phyloP scores from a whole-genome alignment of 2,329 filamentous ascomycete species.

The Zopfia rhizophila region DNA sequence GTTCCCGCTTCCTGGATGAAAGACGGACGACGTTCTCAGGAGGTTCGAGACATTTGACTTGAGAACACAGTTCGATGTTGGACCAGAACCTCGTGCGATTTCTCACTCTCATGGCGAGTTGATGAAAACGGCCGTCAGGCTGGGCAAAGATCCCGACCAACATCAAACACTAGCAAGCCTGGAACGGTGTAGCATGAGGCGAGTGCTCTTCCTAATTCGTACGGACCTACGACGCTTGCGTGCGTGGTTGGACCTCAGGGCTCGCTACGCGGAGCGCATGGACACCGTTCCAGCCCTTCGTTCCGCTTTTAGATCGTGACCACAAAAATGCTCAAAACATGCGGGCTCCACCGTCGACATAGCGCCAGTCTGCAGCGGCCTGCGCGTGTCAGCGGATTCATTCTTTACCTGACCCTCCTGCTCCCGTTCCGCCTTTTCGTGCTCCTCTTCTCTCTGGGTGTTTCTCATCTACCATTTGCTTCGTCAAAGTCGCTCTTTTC shows the following conservation, averaged over 20 bases:
- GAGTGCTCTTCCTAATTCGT: slow-evolving; percentile 35
- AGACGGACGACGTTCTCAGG: too few species aligned
- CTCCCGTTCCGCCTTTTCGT: slow-evolving; percentile 28
- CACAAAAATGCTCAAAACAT: slow-evolving; percentile 29
- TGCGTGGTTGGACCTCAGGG: slow-evolving; percentile 31
- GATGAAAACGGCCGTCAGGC: slow-evolving; percentile 7
- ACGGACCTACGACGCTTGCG: slow-evolving; percentile 20
- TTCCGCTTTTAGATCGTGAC: slow-evolving; percentile 47
- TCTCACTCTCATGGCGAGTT: background rate
- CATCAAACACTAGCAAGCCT: slow-evolving; percentile 33
- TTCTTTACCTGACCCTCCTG: slow-evolving; percentile 37
- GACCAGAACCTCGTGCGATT: too few species aligned
- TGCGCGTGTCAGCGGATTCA: slow-evolving; percentile 2
- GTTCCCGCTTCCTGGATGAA: too few species aligned
- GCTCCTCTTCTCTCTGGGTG: slow-evolving; percentile 27
- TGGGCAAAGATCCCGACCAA: slow-evolving; percentile 25
- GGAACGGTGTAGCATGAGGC: slow-evolving; percentile 33
- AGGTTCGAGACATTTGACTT: too few species aligned
- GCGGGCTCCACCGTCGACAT: slow-evolving; percentile 31
- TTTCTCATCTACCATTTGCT: too few species aligned
- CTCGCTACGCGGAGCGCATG: slow-evolving; percentile 34
- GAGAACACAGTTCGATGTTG: too few species aligned
- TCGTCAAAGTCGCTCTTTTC: slow-evolving; percentile 28
- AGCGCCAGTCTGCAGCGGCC: slow-evolving; percentile 36
- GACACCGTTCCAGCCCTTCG: slow-evolving; percentile 35